phyloP scores from a whole-genome alignment of 2,329 filamentous ascomycete species.

The Meredithiella fracta region DNA sequence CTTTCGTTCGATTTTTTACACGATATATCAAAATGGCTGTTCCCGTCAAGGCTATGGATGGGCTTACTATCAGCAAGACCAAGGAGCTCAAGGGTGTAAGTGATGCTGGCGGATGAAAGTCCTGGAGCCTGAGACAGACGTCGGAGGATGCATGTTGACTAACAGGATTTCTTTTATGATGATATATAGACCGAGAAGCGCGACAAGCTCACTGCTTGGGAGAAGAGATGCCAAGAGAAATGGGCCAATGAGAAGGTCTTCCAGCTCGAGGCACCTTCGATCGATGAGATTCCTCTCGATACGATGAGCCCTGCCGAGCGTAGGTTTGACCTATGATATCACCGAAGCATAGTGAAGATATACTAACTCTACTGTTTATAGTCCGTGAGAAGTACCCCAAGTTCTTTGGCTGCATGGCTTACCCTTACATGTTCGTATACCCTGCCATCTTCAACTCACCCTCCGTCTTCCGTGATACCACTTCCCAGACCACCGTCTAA shows the following conservation, averaged over 20 bases:
- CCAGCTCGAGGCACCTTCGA: conserved; percentile 68
- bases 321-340: conserved; percentile 1
- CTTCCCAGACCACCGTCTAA: not conserved
- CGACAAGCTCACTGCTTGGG: conserved; percentile 62
- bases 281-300: conserved; percentile 58
- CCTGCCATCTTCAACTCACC: not conserved
- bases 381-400: conserved; percentile 70
- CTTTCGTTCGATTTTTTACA: not conserved
- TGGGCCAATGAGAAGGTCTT: conserved; percentile 69
- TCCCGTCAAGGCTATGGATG: conserved; percentile 30
- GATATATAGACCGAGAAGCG: conserved; percentile 60
- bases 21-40: conserved; percentile 11
- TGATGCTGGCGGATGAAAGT: conserved; percentile 14
- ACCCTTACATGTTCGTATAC: conserved; percentile 23
- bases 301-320: conserved; percentile 54
- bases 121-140: not conserved
- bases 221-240: conserved; percentile 57
- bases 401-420: conserved; percentile 53
- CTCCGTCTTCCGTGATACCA: no score
- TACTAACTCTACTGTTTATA: not conserved
- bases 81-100: conserved; percentile 43
- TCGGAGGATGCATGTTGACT: no score
- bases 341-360: not conserved
- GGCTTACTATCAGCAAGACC: conserved; percentile 38
- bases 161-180: not conserved